A percentile compares a stretch with the other conserved stretches of the same genome.
These are phyloP conservation scores for Boechera retrofracta DNA, from an alignment of 345 rosid species.

Conservation along the genomic window DNA sequence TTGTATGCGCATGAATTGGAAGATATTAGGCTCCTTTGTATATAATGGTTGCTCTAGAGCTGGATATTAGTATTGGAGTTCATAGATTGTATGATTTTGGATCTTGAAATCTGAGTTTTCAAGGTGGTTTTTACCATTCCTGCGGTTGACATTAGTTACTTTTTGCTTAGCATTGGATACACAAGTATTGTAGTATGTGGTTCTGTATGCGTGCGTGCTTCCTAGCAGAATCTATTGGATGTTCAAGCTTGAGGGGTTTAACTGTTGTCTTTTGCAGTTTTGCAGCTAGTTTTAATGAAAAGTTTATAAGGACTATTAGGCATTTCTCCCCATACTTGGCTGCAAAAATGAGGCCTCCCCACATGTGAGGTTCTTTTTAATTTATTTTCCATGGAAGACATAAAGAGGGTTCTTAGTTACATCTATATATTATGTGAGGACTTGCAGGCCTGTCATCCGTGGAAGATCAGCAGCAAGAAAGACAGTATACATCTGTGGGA, in stretches of 20 bases:
- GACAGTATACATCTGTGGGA: slow-evolving; percentile 47
- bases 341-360: slow-evolving; percentile 97
- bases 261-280: slow-evolving; percentile 60
- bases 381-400: neutral
- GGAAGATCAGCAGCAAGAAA: slow-evolving; percentile 47
- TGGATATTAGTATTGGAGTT: neutral
- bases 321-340: slow-evolving; percentile 96
- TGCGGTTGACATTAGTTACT: neutral
- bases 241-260: slow-evolving; percentile 1
- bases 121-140: neutral
- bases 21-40: slow-evolving; percentile 11
- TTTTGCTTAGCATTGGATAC: neutral
- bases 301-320: slow-evolving; percentile 83
- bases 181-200: slow-evolving; percentile 9
- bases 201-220: neutral
- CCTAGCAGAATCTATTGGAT: slow-evolving; percentile 14
- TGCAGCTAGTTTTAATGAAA: slow-evolving; percentile 93
- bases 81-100: slow-evolving; percentile 11
- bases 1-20: neutral
- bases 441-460: slow-evolving; percentile 50
- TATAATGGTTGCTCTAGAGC: neutral
- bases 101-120: neutral
- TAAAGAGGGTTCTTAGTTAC: slow-evolving; percentile 5
- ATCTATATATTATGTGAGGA: slow-evolving; percentile 8
- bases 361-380: slow-evolving; percentile 58